A percentile compares a stretch with the other conserved stretches of the same genome.
Conservation (phyloP, 352 stramenopile species). For the Phytophthora cactorum region DNA sequence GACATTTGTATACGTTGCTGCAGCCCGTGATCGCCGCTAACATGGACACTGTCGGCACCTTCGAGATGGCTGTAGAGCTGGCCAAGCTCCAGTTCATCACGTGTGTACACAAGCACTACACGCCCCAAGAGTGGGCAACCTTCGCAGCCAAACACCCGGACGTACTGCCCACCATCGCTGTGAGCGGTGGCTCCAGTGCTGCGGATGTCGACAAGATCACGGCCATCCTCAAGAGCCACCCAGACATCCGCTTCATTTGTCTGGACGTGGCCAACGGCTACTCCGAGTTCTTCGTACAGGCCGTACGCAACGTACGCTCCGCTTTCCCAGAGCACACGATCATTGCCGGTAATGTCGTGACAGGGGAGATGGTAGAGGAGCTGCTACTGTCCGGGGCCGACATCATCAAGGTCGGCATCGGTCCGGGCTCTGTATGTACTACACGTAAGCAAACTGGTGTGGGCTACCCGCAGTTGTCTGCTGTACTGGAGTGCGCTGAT, state of each 20-base stretch:
- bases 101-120: constrained; percentile 93
- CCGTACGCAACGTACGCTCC: constrained; percentile 64
- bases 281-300: constrained; percentile 88
- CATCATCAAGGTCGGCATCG: constrained; percentile 95
- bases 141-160: constrained; percentile 65
- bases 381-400: constrained; percentile 90
- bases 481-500: constrained; percentile 92
- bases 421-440: constrained; percentile 92
- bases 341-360: constrained; percentile 94
- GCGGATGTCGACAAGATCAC: constrained; percentile 79
- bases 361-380: constrained; percentile 93
- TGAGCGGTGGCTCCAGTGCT: constrained; percentile 76
- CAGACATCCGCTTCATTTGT: constrained; percentile 85
- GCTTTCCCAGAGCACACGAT: constrained; percentile 83
- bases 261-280: constrained; percentile 92
- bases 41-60: constrained; percentile 94
- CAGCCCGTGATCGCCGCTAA: constrained; percentile 91
- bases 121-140: constrained; percentile 62
- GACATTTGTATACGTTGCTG: neutral
- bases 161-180: constrained; percentile 74
- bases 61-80: constrained; percentile 87
- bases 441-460: constrained; percentile 94
- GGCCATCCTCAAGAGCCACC: constrained; percentile 61
- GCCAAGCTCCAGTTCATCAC: constrained; percentile 87
- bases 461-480: constrained; percentile 91